Base-by-base conservation (phyloP, 2,329 filamentous ascomycete species). In the Helotiales sp. region DNA sequence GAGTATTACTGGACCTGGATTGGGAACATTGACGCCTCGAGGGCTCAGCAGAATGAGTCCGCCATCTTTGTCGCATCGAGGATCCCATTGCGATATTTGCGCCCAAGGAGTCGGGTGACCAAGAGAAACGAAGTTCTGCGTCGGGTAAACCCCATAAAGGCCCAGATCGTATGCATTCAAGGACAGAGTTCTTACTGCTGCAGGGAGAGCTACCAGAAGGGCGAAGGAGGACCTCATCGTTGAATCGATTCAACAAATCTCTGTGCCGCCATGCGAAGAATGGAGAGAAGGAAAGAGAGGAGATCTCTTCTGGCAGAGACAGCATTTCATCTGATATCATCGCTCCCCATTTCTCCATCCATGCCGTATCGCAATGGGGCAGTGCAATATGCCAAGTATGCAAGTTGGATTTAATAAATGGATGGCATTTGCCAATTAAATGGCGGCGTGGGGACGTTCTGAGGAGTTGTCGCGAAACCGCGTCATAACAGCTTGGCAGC, bases 1-100 rank as follows among this genome's bases (percentile, higher is more conserved):
- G 13, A 70, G 43, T 22, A 71, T 69, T 10, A 70, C 63, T 11
- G 68, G 68, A 6, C 70, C 70, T 7, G 65, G 65, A 24, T 61
- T 65, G 11, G 32, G 40, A 11, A 71, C 70, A 28, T 50, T 40
- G 8, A 43, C 45, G 6, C 70, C 70, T 43, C 70, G 60, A 32
- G 66, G 68, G 30, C 54, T 70, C 34, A 71, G 34, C 6, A 71
- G 64, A 20, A 69, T 49, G 32, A 65, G 55, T 15, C 45, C 62
- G 13, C 60, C 30, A 43, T 69, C 59, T 58, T 64, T 58, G n/a
- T 60, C 64, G 45, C 64, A 71, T 61, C 55, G 26, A n/a, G 50
- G 24, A 58, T 66, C 63, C 67, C 67, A 69, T 49, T 64, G 52
- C 32, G 59, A 24, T 22, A 67, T 62, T 24, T 64, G 61, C 2